Conservation (phyloP, 2,329 filamentous ascomycete species). For the Chaetomiaceae sp. region DNA sequence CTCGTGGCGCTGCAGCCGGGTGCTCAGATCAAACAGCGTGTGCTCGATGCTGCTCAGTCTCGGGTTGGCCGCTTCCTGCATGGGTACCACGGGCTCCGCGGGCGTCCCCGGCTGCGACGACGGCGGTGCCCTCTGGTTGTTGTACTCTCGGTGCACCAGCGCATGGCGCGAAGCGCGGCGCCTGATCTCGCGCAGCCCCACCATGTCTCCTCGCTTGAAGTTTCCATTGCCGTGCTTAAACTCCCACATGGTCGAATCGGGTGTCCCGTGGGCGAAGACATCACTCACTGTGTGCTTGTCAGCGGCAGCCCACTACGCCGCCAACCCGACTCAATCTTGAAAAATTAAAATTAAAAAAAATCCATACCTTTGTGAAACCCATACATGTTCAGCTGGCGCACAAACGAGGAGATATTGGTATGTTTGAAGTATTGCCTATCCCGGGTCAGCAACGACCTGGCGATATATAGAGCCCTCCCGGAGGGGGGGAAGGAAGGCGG, state of each 20-base stretch:
- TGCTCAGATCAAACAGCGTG: slow-evolving; percentile 72
- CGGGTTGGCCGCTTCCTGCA: slow-evolving; percentile 71
- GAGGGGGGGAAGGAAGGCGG: no score
- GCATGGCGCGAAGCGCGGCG: slow-evolving; percentile 88
- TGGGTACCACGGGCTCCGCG: slow-evolving; percentile 68
- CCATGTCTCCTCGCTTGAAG: slow-evolving; percentile 91
- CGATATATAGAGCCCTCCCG: slow-evolving; percentile 26
- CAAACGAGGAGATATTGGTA: slow-evolving; percentile 98
- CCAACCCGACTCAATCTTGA: slow-evolving; percentile 18
- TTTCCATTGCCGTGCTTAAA: slow-evolving; percentile 98
- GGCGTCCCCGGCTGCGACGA: slow-evolving; percentile 84
- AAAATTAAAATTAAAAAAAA: no score
- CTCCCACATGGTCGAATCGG: slow-evolving; percentile 93
- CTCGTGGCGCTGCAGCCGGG: slow-evolving; percentile 73
- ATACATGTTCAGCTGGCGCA: slow-evolving; percentile 98
- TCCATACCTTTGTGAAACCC: slow-evolving; percentile 96
- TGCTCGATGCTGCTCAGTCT: slow-evolving; percentile 75
- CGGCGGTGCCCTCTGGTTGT: slow-evolving; percentile 66
- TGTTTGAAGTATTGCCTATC: slow-evolving; percentile 96
- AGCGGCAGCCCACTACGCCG: slow-evolving; percentile 21
- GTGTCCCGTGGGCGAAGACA: slow-evolving; percentile 91
- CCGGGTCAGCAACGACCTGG: slow-evolving; percentile 42
- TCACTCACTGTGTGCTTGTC: slow-evolving; percentile 74
- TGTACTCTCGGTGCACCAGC: slow-evolving; percentile 88
- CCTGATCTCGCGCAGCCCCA: slow-evolving; percentile 91